Conservation (phyloP, 768 basidiomycete species). For the Phylloporus sp. region DNA sequence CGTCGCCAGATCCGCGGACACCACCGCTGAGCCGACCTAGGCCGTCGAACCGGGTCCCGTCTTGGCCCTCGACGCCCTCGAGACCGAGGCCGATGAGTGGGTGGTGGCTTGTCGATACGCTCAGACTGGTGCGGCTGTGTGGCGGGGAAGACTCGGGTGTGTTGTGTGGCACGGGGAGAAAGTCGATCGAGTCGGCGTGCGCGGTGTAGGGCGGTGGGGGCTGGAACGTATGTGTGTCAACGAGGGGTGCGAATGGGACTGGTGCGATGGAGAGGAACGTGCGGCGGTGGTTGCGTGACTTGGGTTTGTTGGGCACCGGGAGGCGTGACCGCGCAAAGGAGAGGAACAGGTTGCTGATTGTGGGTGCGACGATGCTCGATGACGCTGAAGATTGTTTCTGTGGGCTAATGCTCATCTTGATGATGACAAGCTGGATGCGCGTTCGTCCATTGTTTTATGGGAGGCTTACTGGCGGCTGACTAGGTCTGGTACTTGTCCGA, state of each 20-base stretch:
- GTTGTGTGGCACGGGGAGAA: constrained; percentile 26
- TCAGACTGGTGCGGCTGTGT: not conserved
- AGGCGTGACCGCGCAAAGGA: constrained; percentile 24
- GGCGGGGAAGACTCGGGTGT: constrained; percentile 14
- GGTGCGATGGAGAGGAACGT: constrained; percentile 14
- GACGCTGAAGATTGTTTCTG: not conserved
- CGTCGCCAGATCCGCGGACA: constrained; percentile 13
- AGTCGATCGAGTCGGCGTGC: constrained; percentile 5
- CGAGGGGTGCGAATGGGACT: constrained; percentile 26
- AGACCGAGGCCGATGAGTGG: constrained; percentile 24
- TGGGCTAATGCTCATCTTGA: not conserved
- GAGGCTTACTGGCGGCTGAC: not conserved
- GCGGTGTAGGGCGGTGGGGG: constrained; percentile 24
- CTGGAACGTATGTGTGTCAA: constrained; percentile 25
- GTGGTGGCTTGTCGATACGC: not conserved
- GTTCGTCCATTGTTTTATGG: not conserved
- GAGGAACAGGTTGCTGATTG: constrained; percentile 16
- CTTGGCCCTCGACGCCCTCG: constrained; percentile 21
- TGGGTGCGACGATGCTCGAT: not conserved
- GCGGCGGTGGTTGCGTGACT: constrained; percentile 8
- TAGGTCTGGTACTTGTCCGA: not conserved
- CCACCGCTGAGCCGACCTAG: constrained; percentile 28
- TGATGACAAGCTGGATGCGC: not conserved
- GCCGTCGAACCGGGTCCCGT: constrained; percentile 27
- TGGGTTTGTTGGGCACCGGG: constrained; percentile 18